Evolutionary conservation across 1,284 basidiomycete genomes (phyloP).

Genomic region (Sanguinoderma infundibulare): DNA sequence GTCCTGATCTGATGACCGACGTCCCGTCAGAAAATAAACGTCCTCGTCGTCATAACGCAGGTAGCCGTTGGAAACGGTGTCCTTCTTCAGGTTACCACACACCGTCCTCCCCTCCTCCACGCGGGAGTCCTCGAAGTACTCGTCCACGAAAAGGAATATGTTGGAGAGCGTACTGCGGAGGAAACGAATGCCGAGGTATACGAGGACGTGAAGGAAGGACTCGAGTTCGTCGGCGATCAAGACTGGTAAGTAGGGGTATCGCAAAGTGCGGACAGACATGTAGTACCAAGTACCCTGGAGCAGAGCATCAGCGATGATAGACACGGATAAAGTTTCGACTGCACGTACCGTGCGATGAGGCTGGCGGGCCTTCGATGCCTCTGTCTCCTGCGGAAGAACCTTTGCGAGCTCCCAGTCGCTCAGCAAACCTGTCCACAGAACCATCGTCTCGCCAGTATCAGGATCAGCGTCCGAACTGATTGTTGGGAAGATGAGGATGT

Average conservation of each 20-base stretch:
- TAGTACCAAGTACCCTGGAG: conserved; percentile 19
- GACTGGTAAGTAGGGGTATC: neutral
- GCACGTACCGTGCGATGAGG: conserved; percentile 5
- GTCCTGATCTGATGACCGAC: neutral
- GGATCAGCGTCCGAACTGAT: neutral
- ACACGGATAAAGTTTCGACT: no score
- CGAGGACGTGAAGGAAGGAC: conserved; percentile 17
- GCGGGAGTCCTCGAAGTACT: conserved; percentile 2
- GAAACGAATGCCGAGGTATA: conserved; percentile 10
- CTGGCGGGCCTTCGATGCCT: neutral
- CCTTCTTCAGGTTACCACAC: neutral
- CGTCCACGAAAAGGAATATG: neutral
- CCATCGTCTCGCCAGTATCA: neutral
- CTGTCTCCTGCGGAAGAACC: neutral
- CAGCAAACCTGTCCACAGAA: conserved; percentile 6
- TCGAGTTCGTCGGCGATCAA: conserved; percentile 15
- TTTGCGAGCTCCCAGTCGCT: conserved; percentile 19
- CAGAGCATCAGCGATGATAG: neutral
- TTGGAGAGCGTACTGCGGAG: neutral
- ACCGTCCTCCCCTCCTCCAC: neutral
- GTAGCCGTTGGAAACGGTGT: neutral
- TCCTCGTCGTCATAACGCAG: neutral
- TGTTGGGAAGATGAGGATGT: conserved; percentile 14
- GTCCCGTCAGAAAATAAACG: neutral
- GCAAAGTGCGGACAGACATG: conserved; percentile 8